phyloP scores from a whole-genome alignment of 306 rosid genomes.

The Luffa aegyptiaca region DNA sequence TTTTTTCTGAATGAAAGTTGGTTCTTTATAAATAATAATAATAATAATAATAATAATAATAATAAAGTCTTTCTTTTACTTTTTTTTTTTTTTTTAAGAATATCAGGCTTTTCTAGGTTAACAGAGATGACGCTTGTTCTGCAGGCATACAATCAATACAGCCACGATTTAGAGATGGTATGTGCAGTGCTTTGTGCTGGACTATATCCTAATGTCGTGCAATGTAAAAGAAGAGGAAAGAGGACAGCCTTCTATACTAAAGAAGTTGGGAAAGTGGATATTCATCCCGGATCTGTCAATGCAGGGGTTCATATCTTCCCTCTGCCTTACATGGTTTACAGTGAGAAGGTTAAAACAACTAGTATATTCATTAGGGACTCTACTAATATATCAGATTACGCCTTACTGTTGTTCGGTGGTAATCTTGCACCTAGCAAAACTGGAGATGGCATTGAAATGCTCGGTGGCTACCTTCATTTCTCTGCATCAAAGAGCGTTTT shows the following conservation, averaged over 20 bases:
- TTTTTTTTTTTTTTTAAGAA: background rate
- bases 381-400: slow-evolving; percentile 87
- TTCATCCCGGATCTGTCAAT: slow-evolving; percentile 92
- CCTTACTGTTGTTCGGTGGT: slow-evolving; percentile 83
- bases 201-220: slow-evolving; percentile 88
- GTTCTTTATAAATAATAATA: too few species aligned
- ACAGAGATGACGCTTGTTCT: slow-evolving; percentile 1
- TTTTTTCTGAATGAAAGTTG: too few species aligned
- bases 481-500: slow-evolving; percentile 77
- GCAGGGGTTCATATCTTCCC: slow-evolving; percentile 90
- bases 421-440: slow-evolving; percentile 54
- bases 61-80: background rate
- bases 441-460: slow-evolving; percentile 94
- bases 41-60: too few species aligned
- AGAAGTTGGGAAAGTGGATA: slow-evolving; percentile 93
- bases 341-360: slow-evolving; percentile 89
- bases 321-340: slow-evolving; percentile 88
- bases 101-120: background rate
- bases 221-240: slow-evolving; percentile 90
- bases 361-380: slow-evolving; percentile 74
- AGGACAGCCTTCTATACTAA: slow-evolving; percentile 76
- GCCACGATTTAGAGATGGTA: slow-evolving; percentile 90
- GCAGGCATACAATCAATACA: slow-evolving; percentile 88
- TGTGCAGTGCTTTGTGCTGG: slow-evolving; percentile 95
- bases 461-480: slow-evolving; percentile 94